phyloP scores from a whole-genome alignment of 306 rosid species.

The Herpetospermum pedunculosum region DNA sequence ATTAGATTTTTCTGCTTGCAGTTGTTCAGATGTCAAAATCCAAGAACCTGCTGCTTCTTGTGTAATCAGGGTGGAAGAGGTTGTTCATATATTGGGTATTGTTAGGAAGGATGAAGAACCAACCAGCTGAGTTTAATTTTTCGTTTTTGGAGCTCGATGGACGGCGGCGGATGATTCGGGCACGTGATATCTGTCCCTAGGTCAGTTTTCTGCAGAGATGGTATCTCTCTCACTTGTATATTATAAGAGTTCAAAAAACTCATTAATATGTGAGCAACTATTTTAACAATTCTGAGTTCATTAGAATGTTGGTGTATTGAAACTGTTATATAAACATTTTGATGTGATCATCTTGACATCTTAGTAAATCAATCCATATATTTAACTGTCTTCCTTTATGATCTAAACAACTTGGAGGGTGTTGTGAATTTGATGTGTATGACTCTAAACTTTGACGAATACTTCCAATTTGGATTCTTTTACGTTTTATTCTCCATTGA shows the following conservation, averaged over 20 bases:
- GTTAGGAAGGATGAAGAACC: neutral
- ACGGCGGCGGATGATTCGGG: neutral
- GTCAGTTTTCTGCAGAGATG: slow-evolving; percentile 10
- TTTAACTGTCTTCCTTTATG: neutral
- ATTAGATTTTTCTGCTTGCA: slow-evolving; percentile 4
- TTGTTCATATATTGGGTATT: neutral
- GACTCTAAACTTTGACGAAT: neutral
- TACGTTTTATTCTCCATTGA: neutral
- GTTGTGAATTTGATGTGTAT: neutral
- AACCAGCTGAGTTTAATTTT: neutral
- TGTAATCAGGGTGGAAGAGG: slow-evolving; percentile 1
- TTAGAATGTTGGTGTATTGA: slow-evolving; percentile 4
- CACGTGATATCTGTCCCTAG: neutral
- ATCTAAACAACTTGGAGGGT: neutral
- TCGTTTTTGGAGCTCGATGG: neutral
- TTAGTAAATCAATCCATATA: neutral
- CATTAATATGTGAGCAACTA: slow-evolving; percentile 7
- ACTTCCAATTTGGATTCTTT: neutral
- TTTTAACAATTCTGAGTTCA: slow-evolving; percentile 2
- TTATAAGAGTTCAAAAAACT: neutral
- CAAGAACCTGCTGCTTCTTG: neutral
- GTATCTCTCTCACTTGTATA: slow-evolving; percentile 3
- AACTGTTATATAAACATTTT: neutral
- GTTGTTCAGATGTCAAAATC: slow-evolving; percentile 1
- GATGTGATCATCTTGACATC: slow-evolving; percentile 5